Percentiles rank a stretch among this genome's conserved stretches.
These are phyloP conservation scores for Alternaria triticina DNA, from an alignment of 2,329 filamentous ascomycete genomes.

Conservation along the genomic window DNA sequence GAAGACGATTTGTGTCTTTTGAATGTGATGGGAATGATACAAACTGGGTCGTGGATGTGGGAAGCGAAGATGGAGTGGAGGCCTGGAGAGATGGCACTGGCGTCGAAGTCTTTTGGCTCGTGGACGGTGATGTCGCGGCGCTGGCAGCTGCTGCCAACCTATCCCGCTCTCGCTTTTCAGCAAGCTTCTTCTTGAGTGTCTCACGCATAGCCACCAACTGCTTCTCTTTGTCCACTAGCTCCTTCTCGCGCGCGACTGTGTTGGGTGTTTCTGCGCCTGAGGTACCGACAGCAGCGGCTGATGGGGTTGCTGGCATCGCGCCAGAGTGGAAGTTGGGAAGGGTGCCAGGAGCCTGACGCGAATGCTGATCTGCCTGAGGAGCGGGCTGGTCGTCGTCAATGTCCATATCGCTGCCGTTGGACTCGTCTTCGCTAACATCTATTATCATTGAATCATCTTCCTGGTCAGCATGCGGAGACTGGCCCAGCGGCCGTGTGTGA, in stretches of 20 bases:
- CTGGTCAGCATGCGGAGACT: slow-evolving; percentile 58
- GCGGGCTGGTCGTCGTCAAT: slow-evolving; percentile 61
- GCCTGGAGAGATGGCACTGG: slow-evolving; percentile 4
- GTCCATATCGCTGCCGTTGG: slow-evolving; percentile 69
- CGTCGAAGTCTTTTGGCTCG: neutral
- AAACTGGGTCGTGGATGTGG: neutral
- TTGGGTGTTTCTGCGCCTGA: slow-evolving; percentile 46
- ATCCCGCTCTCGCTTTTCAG: slow-evolving; percentile 32
- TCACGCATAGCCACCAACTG: slow-evolving; percentile 55
- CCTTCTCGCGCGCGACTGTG: slow-evolving; percentile 48
- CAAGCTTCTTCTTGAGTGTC: slow-evolving; percentile 36
- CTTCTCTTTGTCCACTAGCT: slow-evolving; percentile 56
- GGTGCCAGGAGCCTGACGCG: slow-evolving; percentile 18
- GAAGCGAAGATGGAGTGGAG: neutral
- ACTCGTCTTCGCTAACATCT: slow-evolving; percentile 79
- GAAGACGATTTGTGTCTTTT: slow-evolving; percentile 31
- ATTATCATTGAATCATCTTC: slow-evolving; percentile 75
- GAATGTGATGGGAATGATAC: neutral
- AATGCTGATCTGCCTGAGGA: slow-evolving; percentile 10
- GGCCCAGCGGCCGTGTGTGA: slow-evolving; percentile 68
- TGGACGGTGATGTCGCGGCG: neutral
- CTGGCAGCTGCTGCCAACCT: slow-evolving; percentile 18
- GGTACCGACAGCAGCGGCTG: slow-evolving; percentile 37
- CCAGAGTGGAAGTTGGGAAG: slow-evolving; percentile 36
- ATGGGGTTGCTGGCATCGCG: slow-evolving; percentile 27